Conservation (phyloP, 2,329 filamentous ascomycete genomes). For the Akanthomyces muscarius region DNA sequence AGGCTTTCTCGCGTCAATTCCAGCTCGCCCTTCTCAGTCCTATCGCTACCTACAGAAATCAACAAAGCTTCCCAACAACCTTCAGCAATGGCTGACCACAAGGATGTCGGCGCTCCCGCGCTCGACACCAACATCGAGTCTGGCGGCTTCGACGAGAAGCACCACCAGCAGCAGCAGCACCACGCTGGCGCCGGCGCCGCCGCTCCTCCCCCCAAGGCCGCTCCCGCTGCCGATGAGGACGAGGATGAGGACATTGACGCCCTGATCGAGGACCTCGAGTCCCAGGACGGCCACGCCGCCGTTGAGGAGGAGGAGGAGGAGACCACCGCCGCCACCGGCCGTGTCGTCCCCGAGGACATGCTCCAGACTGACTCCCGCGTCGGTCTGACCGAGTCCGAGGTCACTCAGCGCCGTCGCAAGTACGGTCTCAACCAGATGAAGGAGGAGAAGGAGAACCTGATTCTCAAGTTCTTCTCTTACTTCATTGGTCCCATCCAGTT, state of each 20-base stretch:
- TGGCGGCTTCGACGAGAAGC: constrained; percentile 63
- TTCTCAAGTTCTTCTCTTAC: constrained; percentile 78
- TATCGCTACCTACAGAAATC: constrained; percentile 5
- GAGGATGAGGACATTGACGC: constrained; percentile 77
- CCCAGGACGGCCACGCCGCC: constrained; percentile 65
- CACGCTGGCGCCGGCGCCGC: constrained; percentile 24
- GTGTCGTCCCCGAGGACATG: constrained; percentile 66
- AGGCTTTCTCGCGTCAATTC: not conserved
- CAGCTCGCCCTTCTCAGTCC: not conserved
- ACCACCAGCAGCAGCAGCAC: constrained; percentile 26
- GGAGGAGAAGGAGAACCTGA: constrained; percentile 80
- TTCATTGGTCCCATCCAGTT: constrained; percentile 90
- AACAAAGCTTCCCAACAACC: constrained; percentile 15
- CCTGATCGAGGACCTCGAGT: constrained; percentile 83
- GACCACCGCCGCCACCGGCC: constrained; percentile 48
- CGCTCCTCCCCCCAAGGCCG: constrained; percentile 34
- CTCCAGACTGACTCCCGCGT: constrained; percentile 70
- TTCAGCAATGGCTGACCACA: constrained; percentile 51
- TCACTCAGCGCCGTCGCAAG: constrained; percentile 59
- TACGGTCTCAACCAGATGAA: constrained; percentile 87
- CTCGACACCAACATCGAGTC: constrained; percentile 62
- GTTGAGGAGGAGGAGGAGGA: constrained; percentile 54
- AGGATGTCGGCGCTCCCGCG: constrained; percentile 49
- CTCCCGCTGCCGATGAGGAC: constrained; percentile 60
- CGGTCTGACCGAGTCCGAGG: constrained; percentile 71